phyloP scores from a whole-genome alignment of 1,139 yeast species.

The Candida mesenterica region DNA sequence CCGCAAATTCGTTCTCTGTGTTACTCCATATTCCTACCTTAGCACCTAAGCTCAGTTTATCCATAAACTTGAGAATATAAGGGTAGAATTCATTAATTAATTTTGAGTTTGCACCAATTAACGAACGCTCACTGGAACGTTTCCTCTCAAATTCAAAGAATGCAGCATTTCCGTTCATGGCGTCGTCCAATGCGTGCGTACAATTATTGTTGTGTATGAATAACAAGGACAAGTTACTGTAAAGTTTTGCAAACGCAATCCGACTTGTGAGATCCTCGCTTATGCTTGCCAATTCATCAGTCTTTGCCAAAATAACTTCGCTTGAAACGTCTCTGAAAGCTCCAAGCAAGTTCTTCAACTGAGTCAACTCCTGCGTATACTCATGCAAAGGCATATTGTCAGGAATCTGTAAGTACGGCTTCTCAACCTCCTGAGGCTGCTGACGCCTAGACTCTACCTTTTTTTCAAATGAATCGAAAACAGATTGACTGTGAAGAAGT shows the following conservation, averaged over 20 bases:
- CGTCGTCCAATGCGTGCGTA: conserved; percentile 37
- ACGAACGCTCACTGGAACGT: conserved; percentile 12
- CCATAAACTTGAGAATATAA: conserved; percentile 15
- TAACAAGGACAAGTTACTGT: conserved; percentile 29
- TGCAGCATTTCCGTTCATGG: conserved; percentile 29
- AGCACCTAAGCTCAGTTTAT: conserved; percentile 12
- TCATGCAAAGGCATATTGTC: conserved; percentile 38
- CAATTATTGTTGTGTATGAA: conserved; percentile 33
- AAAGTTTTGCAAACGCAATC: conserved; percentile 22
- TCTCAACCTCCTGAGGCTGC: conserved; percentile 16
- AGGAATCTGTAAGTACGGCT: conserved; percentile 28
- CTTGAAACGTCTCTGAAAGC: conserved; percentile 17
- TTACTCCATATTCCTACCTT: conserved; percentile 17
- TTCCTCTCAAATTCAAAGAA: conserved; percentile 27
- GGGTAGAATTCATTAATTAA: conserved; percentile 15
- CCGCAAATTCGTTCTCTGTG: conserved; percentile 15
- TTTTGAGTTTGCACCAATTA: conserved; percentile 16
- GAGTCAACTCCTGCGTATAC: conserved; percentile 30
- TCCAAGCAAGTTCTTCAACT: conserved; percentile 24
- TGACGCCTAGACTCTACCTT: conserved; percentile 1
- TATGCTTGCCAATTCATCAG: conserved; percentile 1
- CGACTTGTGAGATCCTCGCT: neutral
- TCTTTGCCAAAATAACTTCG: conserved; percentile 16
- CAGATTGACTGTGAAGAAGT: conserved; percentile 16
- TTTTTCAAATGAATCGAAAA: conserved; percentile 17